These are phyloP conservation scores for Xylaria sp. DNA, from an alignment of 2,329 filamentous ascomycete species.

Conservation along the genomic window DNA sequence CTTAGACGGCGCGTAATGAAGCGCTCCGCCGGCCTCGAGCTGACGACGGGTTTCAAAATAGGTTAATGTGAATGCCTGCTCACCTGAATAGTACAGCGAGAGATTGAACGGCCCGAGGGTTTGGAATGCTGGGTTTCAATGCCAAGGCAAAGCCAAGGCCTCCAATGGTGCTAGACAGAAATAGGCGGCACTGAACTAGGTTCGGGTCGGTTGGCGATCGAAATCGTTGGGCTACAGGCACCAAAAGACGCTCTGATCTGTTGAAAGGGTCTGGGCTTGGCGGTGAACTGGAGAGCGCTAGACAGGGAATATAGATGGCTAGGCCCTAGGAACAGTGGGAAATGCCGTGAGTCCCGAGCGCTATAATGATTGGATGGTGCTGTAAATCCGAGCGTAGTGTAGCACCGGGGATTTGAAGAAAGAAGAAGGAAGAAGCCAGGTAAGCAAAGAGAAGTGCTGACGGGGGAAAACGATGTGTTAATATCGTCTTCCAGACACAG, in stretches of 20 bases:
- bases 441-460: slow-evolving; percentile 1
- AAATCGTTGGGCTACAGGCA: slow-evolving; percentile 14
- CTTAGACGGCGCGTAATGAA: slow-evolving; percentile 32
- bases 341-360: slow-evolving; percentile 22
- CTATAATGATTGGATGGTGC: slow-evolving; percentile 17
- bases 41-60: slow-evolving; percentile 36
- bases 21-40: slow-evolving; percentile 27
- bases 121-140: slow-evolving; percentile 21
- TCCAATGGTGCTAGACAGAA: background rate
- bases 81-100: slow-evolving; percentile 38
- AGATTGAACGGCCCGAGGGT: slow-evolving; percentile 26
- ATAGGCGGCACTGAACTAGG: slow-evolving; percentile 7
- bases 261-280: slow-evolving; percentile 22
- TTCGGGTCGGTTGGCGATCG: slow-evolving; percentile 22
- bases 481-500: background rate
- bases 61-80: slow-evolving; percentile 33
- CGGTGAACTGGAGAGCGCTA: slow-evolving; percentile 27
- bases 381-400: slow-evolving; percentile 13
- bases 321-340: background rate
- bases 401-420: background rate
- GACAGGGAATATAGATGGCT: slow-evolving; percentile 8
- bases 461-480: background rate
- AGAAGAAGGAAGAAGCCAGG: background rate
- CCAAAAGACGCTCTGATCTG: slow-evolving; percentile 10
- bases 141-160: slow-evolving; percentile 42